Evolutionary conservation across 805 yeast genomes (phyloP).

Genomic region (Candida endomychidarum): DNA sequence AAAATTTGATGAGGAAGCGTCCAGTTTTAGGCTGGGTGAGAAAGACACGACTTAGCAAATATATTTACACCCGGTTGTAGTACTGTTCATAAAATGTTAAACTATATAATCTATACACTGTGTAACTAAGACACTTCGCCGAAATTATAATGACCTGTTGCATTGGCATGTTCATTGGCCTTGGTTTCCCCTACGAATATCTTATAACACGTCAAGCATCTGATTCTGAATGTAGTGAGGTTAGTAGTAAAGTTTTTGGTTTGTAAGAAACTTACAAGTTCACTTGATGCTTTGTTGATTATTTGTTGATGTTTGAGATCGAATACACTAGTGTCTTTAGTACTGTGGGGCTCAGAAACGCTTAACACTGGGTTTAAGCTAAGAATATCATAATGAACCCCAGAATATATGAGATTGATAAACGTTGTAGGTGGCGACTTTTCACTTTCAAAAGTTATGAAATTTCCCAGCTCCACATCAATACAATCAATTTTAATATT

Average conservation of each 20-base stretch:
- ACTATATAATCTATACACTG: too few species aligned
- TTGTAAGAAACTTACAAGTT: constrained; percentile 48
- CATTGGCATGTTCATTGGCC: constrained; percentile 62
- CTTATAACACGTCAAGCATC: constrained; percentile 56
- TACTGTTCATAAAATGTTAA: too few species aligned
- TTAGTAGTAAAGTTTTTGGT: constrained; percentile 61
- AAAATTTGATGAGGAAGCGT: constrained; percentile 11
- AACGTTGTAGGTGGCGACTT: constrained; percentile 39
- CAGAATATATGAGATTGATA: constrained; percentile 61
- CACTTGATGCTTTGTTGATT: constrained; percentile 29
- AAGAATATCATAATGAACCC: constrained; percentile 71
- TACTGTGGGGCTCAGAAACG: constrained; percentile 22
- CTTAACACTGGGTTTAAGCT: constrained; percentile 20
- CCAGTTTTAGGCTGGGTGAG: constrained; percentile 8
- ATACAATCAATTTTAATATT: constrained; percentile 55
- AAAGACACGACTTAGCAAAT: constrained; percentile 1
- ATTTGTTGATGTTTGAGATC: constrained; percentile 24
- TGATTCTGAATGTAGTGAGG: constrained; percentile 55
- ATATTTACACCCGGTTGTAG: too few species aligned
- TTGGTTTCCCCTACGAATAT: constrained; percentile 61
- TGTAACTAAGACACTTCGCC: too few species aligned
- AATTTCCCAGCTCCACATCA: constrained; percentile 61
- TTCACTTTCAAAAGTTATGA: constrained; percentile 49
- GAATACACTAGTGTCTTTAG: constrained; percentile 44
- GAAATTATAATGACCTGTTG: constrained; percentile 60